Percentiles rank a stretch among this genome's conserved stretches.
Evolutionary conservation across 129 eudicot genomes (phyloP).

Genomic region (Ambrosia artemisiifolia): DNA sequence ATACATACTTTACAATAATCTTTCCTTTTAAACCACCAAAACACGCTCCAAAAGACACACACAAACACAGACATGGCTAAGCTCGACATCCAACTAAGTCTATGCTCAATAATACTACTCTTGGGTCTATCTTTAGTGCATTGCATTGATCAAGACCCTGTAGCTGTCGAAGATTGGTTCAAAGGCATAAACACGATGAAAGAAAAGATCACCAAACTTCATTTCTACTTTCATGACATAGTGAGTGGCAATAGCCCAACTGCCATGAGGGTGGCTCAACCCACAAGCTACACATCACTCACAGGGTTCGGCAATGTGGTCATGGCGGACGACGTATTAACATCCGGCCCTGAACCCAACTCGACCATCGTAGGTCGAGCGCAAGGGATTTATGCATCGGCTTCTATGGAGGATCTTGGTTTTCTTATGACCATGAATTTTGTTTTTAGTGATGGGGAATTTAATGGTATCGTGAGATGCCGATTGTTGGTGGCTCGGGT

Average conservation of each 20-base stretch:
- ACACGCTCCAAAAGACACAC: slow-evolving; percentile 3
- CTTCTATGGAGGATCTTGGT: slow-evolving; percentile 34
- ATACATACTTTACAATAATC: neutral
- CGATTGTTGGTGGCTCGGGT: slow-evolving; percentile 56
- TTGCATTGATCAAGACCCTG: slow-evolving; percentile 30
- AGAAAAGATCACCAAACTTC: slow-evolving; percentile 46
- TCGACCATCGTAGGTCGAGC: slow-evolving; percentile 46
- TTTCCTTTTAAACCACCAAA: slow-evolving; percentile 13
- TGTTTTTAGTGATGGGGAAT: slow-evolving; percentile 34
- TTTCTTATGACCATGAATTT: slow-evolving; percentile 37
- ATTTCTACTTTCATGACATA: slow-evolving; percentile 48
- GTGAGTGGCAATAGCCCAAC: slow-evolving; percentile 40
- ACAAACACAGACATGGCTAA: slow-evolving; percentile 27
- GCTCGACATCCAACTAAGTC: neutral
- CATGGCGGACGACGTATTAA: slow-evolving; percentile 42
- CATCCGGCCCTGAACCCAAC: slow-evolving; percentile 34
- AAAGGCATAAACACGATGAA: slow-evolving; percentile 24
- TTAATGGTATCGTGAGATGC: slow-evolving; percentile 55
- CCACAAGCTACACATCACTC: slow-evolving; percentile 25
- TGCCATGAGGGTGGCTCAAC: slow-evolving; percentile 33
- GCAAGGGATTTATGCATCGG: slow-evolving; percentile 42
- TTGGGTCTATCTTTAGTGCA: slow-evolving; percentile 20
- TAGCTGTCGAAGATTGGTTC: slow-evolving; percentile 46
- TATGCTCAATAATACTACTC: slow-evolving; percentile 23
- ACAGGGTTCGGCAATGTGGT: slow-evolving; percentile 37